Percentiles rank a stretch among this genome's conserved stretches.
These are phyloP conservation scores for Diaporthe citriasiana DNA, from an alignment of 2,329 filamentous ascomycete species.

Conservation along the genomic window DNA sequence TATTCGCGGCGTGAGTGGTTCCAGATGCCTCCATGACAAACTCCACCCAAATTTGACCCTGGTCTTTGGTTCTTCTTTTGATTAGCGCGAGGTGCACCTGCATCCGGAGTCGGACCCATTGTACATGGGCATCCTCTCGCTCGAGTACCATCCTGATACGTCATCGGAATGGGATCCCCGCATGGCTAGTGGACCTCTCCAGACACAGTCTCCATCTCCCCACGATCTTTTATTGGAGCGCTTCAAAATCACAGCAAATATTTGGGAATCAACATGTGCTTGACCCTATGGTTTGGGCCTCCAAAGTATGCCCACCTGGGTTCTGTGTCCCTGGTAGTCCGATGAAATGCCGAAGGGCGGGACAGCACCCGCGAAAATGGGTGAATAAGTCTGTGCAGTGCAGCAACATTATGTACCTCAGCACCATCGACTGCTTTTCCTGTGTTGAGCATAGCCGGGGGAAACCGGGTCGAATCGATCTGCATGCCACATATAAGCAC, in stretches of 20 bases:
- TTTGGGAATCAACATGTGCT: background rate
- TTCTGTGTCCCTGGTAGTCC: background rate
- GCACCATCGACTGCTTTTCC: background rate
- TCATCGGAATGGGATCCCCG: constrained; percentile 21
- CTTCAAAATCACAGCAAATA: background rate
- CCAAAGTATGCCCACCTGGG: background rate
- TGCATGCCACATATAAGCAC: background rate
- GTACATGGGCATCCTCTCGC: background rate
- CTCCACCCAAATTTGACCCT: background rate
- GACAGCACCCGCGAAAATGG: background rate
- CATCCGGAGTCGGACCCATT: background rate
- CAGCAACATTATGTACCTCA: background rate
- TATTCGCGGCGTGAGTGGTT: background rate
- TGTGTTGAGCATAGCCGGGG: background rate
- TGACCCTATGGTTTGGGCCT: background rate
- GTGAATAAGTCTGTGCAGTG: background rate
- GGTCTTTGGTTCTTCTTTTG: background rate
- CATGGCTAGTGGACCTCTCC: constrained; percentile 3
- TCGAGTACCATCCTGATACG: background rate
- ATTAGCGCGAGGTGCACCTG: background rate
- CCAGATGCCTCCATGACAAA: background rate
- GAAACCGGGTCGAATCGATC: background rate
- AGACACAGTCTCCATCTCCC: constrained; percentile 1
- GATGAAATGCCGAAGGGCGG: background rate
- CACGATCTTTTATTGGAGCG: constrained; percentile 24